These are phyloP conservation scores for Aplosporella prunicola DNA, from an alignment of 2,329 filamentous ascomycete species.

Conservation along the genomic window DNA sequence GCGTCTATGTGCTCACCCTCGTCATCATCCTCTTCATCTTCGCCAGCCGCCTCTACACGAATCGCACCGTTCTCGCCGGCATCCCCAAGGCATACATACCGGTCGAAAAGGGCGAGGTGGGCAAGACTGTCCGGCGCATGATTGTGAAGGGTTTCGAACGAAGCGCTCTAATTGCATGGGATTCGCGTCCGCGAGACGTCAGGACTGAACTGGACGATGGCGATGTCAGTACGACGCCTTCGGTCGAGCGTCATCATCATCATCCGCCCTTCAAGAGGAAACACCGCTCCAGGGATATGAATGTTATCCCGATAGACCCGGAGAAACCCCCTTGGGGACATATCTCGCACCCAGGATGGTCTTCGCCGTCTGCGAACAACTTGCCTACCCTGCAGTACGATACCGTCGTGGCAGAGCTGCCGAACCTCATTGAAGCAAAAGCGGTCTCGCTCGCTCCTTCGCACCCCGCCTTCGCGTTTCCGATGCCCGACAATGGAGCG, in stretches of 20 bases:
- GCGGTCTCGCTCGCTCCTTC: constrained; percentile 74
- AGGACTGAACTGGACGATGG: constrained; percentile 30
- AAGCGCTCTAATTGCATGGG: constrained; percentile 74
- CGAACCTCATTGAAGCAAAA: constrained; percentile 84
- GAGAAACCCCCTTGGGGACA: constrained; percentile 61
- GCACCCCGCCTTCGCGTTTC: constrained; percentile 33
- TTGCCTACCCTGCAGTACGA: constrained; percentile 75
- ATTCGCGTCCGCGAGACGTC: constrained; percentile 58
- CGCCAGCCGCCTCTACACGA: constrained; percentile 75
- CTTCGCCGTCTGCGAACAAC: constrained; percentile 64
- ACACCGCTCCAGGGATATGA: constrained; percentile 20
- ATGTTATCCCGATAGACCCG: constrained; percentile 31
- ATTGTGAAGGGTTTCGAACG: constrained; percentile 62
- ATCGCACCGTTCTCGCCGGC: constrained; percentile 63
- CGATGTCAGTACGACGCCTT: constrained; percentile 15
- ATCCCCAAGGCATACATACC: constrained; percentile 86
- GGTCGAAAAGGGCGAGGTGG: constrained; percentile 74
- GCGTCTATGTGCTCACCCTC: constrained; percentile 64
- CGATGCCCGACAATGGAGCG: constrained; percentile 15
- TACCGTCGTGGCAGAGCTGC: constrained; percentile 72
- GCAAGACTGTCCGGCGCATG: constrained; percentile 63
- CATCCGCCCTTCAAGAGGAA: constrained; percentile 22
- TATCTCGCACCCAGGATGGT: constrained; percentile 85
- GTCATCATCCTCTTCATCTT: constrained; percentile 68
- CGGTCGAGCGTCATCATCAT: constrained; percentile 23